Conservation (phyloP, 2,329 filamentous ascomycete species). For the Aspergillus pseudotamarii region DNA sequence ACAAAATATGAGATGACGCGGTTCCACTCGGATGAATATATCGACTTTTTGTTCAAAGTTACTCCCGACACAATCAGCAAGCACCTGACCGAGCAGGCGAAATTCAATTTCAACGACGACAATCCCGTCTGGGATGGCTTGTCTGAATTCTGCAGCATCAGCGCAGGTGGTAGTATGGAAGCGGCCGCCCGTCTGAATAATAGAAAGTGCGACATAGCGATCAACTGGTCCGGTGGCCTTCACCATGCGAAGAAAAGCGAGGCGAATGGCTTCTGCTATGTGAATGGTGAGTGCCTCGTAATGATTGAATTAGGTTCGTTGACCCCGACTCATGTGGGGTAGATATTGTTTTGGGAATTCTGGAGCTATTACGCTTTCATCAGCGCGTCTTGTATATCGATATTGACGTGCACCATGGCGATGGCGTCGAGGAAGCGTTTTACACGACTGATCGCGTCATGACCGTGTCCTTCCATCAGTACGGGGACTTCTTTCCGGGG, state of each 20-base stretch:
- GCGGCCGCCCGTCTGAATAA: slow-evolving; percentile 69
- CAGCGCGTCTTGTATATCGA: slow-evolving; percentile 68
- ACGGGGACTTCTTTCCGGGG: slow-evolving; percentile 72
- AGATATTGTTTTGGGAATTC: slow-evolving; percentile 69
- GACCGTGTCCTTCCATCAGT: slow-evolving; percentile 73
- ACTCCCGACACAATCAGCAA: slow-evolving; percentile 98
- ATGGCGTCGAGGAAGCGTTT: slow-evolving; percentile 72
- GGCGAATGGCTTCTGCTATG: slow-evolving; percentile 96
- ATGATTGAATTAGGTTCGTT: neutral
- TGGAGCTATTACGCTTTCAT: slow-evolving; percentile 66
- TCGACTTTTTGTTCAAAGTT: slow-evolving; percentile 77
- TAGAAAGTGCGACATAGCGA: slow-evolving; percentile 68
- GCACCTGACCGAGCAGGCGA: slow-evolving; percentile 86
- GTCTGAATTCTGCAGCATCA: slow-evolving; percentile 75
- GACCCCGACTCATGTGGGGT: slow-evolving; percentile 17
- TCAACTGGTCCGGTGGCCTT: slow-evolving; percentile 91
- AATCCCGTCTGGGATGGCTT: slow-evolving; percentile 70
- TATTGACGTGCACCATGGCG: slow-evolving; percentile 69
- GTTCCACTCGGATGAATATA: slow-evolving; percentile 74
- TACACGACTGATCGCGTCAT: slow-evolving; percentile 73
- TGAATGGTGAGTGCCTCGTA: slow-evolving; percentile 64
- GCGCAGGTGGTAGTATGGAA: slow-evolving; percentile 71
- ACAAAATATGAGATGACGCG: slow-evolving; percentile 73
- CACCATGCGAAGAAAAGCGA: slow-evolving; percentile 96
- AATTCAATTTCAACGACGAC: slow-evolving; percentile 68